A percentile compares a stretch with the other conserved stretches of the same genome.
These are phyloP conservation scores for Golubevia pallescens DNA, from an alignment of 1,284 basidiomycete species.

Conservation along the genomic window DNA sequence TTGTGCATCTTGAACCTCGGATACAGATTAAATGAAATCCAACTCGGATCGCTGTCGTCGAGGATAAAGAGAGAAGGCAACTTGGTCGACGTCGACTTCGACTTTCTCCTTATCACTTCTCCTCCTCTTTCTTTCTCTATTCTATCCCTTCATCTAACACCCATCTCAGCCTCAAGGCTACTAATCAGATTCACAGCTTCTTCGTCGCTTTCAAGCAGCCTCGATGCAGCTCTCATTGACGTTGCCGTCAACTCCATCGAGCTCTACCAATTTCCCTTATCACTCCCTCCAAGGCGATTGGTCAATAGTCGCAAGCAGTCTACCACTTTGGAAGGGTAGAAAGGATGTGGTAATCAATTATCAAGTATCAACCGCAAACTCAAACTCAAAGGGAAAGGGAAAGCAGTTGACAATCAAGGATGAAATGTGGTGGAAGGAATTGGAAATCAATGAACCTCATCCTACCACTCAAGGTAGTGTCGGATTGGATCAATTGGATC, in stretches of 20 bases:
- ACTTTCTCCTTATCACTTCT: not conserved
- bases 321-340: not conserved
- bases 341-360: not conserved
- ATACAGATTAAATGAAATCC: too few species aligned
- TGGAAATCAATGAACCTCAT: not conserved
- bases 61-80: too few species aligned
- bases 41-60: too few species aligned
- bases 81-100: too few species aligned
- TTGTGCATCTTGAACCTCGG: too few species aligned
- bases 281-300: not conserved
- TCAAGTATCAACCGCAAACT: not conserved
- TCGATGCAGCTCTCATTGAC: not conserved
- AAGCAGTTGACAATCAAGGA: not conserved
- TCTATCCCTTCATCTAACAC: not conserved
- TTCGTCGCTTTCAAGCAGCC: too few species aligned
- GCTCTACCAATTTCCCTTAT: not conserved
- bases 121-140: not conserved
- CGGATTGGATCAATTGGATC: not conserved
- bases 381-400: not conserved
- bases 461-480: not conserved
- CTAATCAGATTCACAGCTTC: too few species aligned
- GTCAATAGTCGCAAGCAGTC: not conserved
- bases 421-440: not conserved
- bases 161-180: too few species aligned
- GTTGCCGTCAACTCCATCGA: not conserved